Base-by-base conservation (phyloP, 805 yeast genomes). In the Metschnikowia lochheadii region DNA sequence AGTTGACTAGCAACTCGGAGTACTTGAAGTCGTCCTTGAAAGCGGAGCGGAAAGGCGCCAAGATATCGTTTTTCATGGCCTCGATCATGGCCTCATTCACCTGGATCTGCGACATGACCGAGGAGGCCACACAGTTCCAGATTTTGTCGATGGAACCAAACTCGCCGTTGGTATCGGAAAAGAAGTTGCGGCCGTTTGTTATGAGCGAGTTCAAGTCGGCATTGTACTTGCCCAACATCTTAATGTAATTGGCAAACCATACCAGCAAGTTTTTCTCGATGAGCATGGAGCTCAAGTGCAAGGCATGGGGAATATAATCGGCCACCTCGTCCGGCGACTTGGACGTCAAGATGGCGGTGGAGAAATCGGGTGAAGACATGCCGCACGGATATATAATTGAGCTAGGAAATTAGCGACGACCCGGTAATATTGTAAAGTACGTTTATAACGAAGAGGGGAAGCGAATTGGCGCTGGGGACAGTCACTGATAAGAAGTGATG, bases 11-110 rank as follows among this genome's bases (percentile, higher is more conserved):
- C 60, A 80, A 77, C 61, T 81, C 85, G 23, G 76, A 68, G 80
- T 81, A 82, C 53, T 74, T 73, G 33, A 71, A 69, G 59, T 84
- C 83, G 49, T 76, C 78, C 43, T 81, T 74, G 35, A 81, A 70
- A 53, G 78, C 81, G 26, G 76, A 73, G 42, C 73, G 73, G 55
- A 85, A 70, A 2, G 83, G 85, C 7, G 72, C 72, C 53, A 83
- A 67, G 40, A 83, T 75, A 53, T 84, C 87, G 46, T 71, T 63
- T 39, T 79, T 80, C 64, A 84, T 68, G 36, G 63, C 66, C 40
- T 69, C 67, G 56, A 72, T 68, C 49, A 80, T 69, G 44, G 75
- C 68, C 40, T 81, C 80, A 57, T 78, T 80, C 35, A 81, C 72
- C 53, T 72, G 76, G 46, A 63, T 52, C 69, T 75, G 64, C 67